Evolutionary conservation across 768 basidiomycete species (phyloP).

Genomic region (Pulveroboletus sp.): DNA sequence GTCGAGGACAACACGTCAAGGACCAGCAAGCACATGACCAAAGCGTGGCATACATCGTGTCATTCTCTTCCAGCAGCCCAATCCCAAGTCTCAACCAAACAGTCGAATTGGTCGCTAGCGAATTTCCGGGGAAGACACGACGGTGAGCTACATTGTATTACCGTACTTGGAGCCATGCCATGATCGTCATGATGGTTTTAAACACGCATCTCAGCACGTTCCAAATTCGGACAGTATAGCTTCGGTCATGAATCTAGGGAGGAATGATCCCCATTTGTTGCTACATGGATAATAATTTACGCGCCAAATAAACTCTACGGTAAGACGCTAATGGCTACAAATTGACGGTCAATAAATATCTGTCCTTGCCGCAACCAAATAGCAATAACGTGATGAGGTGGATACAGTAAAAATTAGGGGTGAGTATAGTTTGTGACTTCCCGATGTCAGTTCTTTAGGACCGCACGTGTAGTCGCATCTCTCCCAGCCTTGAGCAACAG

Average conservation of each 20-base stretch:
- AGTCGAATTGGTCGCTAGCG: no score
- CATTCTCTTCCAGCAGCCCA: no score
- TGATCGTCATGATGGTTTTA: no score
- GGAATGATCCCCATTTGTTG: background rate
- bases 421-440: slow-evolving; percentile 3
- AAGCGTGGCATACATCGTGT: no score
- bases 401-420: slow-evolving; percentile 8
- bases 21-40: no score
- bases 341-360: slow-evolving; percentile 25
- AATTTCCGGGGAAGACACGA: no score
- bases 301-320: slow-evolving; percentile 12
- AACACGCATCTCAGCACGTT: no score
- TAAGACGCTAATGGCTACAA: slow-evolving; percentile 26
- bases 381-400: background rate
- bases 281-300: slow-evolving; percentile 18
- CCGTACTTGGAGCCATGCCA: no score
- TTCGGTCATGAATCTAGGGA: background rate
- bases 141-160: no score
- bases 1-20: background rate
- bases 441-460: slow-evolving; percentile 35
- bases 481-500: slow-evolving; percentile 82
- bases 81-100: no score
- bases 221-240: background rate
- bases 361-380: background rate
- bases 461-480: slow-evolving; percentile 73